Percentiles rank a stretch among this genome's conserved stretches.
Conservation (phyloP, 345 rosid genomes). For the Camelina neglecta region DNA sequence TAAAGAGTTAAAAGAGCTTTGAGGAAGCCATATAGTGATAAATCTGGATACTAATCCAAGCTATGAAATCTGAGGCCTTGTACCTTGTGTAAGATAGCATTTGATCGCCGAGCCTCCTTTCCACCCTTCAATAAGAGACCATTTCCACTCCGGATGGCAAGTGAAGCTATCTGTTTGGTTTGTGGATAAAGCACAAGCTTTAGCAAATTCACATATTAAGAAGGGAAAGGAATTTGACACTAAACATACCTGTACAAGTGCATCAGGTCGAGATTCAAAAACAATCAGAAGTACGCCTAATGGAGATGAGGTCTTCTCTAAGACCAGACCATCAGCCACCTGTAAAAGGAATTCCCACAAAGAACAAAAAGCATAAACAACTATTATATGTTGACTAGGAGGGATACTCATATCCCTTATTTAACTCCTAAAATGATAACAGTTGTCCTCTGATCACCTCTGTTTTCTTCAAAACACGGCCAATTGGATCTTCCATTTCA, state of each 20-base stretch:
- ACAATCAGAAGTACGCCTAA: conserved; percentile 95
- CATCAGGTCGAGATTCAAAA: conserved; percentile 97
- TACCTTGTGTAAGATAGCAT: conserved; percentile 96
- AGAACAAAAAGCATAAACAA: conserved; percentile 33
- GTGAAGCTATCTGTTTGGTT: conserved; percentile 82
- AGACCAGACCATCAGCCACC: conserved; percentile 92
- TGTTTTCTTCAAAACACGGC: conserved; percentile 79
- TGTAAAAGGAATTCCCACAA: conserved; percentile 45
- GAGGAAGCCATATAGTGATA: conserved; percentile 20
- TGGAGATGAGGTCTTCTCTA: conserved; percentile 96
- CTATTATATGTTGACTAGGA: conserved; percentile 1
- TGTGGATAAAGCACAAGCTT: conserved; percentile 27
- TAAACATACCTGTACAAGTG: conserved; percentile 84
- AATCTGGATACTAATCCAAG: conserved; percentile 13
- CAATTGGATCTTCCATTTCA: conserved; percentile 94
- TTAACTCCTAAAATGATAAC: conserved; percentile 13
- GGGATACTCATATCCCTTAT: not conserved
- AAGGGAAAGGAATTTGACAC: not conserved
- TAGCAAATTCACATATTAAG: conserved; percentile 7
- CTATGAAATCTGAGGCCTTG: conserved; percentile 6
- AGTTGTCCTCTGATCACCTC: conserved; percentile 60
- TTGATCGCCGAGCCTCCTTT: conserved; percentile 90
- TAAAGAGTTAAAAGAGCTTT: not conserved
- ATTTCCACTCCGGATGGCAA: conserved; percentile 97
- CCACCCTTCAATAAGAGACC: conserved; percentile 97